Evolutionary conservation across 2,329 filamentous ascomycete species (phyloP).

Genomic region (Juglanconis oblonga): DNA sequence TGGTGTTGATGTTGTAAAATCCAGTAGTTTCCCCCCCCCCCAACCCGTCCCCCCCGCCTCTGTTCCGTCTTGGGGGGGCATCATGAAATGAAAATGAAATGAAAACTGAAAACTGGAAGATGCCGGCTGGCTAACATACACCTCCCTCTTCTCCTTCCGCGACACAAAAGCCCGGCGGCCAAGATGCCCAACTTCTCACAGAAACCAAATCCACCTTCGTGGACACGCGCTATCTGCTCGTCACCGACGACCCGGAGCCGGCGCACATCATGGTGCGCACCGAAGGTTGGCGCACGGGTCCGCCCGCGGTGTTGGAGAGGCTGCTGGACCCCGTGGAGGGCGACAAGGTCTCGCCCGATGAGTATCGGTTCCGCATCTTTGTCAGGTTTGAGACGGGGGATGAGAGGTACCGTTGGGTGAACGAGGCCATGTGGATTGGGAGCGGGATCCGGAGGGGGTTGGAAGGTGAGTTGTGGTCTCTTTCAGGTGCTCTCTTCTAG

Average conservation of each 20-base stretch:
- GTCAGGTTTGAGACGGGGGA: slow-evolving; percentile 15
- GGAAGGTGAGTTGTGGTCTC: slow-evolving; percentile 13
- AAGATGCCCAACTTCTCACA: slow-evolving; percentile 20
- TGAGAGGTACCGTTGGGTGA: slow-evolving; percentile 12
- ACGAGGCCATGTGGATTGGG: slow-evolving; percentile 15
- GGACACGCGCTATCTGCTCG: slow-evolving; percentile 20
- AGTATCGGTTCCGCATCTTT: slow-evolving; percentile 16
- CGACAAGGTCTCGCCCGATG: slow-evolving; percentile 10
- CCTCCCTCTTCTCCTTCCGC: too few species aligned
- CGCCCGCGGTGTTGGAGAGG: slow-evolving; percentile 16
- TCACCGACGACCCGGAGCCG: slow-evolving; percentile 14
- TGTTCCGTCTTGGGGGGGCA: neutral
- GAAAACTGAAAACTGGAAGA: neutral
- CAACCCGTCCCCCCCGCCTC: too few species aligned
- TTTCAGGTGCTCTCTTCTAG: neutral
- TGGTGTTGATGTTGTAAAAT: too few species aligned
- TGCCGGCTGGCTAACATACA: neutral
- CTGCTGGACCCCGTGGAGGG: slow-evolving; percentile 19
- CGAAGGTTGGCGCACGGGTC: slow-evolving; percentile 20
- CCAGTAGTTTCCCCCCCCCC: too few species aligned
- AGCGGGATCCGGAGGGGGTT: slow-evolving; percentile 10
- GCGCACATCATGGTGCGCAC: slow-evolving; percentile 22
- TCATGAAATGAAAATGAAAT: neutral
- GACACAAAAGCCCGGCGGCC: slow-evolving; percentile 14
- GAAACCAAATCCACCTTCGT: slow-evolving; percentile 18